phyloP scores from a whole-genome alignment of 768 basidiomycete species.

The Rhizopogon vulgaris region DNA sequence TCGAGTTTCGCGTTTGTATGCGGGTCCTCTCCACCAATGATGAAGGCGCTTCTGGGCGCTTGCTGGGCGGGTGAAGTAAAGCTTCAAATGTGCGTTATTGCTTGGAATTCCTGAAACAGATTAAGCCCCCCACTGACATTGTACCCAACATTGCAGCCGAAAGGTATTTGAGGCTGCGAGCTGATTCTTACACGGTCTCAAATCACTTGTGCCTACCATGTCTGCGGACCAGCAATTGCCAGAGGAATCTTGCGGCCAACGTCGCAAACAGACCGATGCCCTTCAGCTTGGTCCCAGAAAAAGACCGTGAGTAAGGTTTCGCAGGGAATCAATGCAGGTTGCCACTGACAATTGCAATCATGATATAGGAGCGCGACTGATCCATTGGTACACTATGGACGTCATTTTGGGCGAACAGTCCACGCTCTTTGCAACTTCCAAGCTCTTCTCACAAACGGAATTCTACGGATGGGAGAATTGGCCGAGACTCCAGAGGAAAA shows the following conservation, averaged over 20 bases:
- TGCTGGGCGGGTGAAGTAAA: too few species aligned
- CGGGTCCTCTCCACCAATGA: too few species aligned
- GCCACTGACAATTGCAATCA: background rate
- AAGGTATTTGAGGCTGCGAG: background rate
- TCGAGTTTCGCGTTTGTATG: too few species aligned
- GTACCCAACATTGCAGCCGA: background rate
- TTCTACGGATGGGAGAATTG: constrained; percentile 7
- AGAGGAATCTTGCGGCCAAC: constrained; percentile 3
- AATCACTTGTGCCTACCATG: background rate
- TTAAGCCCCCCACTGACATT: background rate
- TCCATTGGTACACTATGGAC: constrained; percentile 15
- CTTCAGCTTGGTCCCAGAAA: constrained; percentile 11
- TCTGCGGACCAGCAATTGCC: background rate
- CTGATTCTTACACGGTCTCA: background rate
- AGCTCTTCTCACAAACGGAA: constrained; percentile 11
- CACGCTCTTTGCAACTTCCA: constrained; percentile 18
- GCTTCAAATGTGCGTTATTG: background rate
- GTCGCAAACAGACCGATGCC: constrained; percentile 11
- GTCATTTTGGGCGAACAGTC: constrained; percentile 15
- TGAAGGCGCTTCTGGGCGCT: too few species aligned
- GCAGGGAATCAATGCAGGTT: background rate
- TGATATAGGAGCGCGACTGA: constrained; percentile 7
- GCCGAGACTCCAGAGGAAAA: background rate
- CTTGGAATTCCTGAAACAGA: background rate
- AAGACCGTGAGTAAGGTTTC: constrained; percentile 1